phyloP scores from a whole-genome alignment of 352 stramenopile genomes.

The Pythium aristosporum region DNA sequence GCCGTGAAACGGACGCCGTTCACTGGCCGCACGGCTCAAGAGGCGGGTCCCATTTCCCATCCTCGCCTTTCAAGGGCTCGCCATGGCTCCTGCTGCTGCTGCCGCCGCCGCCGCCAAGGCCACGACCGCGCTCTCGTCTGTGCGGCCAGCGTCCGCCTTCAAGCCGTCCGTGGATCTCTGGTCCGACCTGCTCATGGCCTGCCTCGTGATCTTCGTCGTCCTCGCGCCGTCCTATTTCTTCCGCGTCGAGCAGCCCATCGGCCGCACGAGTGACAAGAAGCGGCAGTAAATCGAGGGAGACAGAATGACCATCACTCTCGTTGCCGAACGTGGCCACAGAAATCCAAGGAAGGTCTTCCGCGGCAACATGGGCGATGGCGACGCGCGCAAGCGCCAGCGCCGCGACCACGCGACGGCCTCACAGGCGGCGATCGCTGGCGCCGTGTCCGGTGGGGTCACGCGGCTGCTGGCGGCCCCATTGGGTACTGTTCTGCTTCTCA shows the following conservation, averaged over 20 bases:
- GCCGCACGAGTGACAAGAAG: constrained; percentile 20
- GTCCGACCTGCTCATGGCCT: constrained; percentile 56
- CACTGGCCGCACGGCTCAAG: background rate
- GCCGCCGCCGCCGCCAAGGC: background rate
- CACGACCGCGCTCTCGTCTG: constrained; percentile 2
- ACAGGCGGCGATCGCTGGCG: constrained; percentile 58
- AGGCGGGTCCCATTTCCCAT: constrained; percentile 14
- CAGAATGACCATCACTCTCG: constrained; percentile 14
- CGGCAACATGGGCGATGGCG: constrained; percentile 17
- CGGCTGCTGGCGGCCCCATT: constrained; percentile 74
- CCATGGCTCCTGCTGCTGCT: background rate
- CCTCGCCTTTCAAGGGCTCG: background rate
- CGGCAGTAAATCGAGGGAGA: constrained; percentile 16
- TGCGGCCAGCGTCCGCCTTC: background rate
- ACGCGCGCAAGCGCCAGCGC: constrained; percentile 14
- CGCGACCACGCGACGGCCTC: constrained; percentile 31
- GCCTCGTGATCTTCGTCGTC: constrained; percentile 63
- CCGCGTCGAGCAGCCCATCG: constrained; percentile 20
- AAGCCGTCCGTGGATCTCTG: constrained; percentile 36
- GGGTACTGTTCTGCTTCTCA: constrained; percentile 27
- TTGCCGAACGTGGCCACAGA: background rate
- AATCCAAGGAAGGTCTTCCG: background rate
- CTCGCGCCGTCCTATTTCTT: constrained; percentile 65
- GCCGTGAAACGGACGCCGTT: constrained; percentile 5
- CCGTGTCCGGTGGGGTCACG: constrained; percentile 59